Evolutionary conservation across 495 filamentous ascomycete species (phyloP).

Genomic region (Paragyromitra xinjiangensis): DNA sequence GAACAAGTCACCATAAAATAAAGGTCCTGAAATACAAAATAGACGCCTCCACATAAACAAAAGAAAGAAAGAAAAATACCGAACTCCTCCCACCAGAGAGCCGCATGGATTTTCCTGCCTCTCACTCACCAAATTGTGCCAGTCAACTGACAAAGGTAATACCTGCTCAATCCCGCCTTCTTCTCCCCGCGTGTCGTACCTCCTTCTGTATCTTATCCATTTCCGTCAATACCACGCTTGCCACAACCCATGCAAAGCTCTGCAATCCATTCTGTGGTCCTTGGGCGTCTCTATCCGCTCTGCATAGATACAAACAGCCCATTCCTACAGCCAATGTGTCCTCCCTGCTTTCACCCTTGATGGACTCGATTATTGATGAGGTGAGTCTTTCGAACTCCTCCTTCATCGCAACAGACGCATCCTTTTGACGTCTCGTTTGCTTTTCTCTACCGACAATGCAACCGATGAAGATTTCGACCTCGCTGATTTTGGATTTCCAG

Average conservation of each 20-base stretch:
- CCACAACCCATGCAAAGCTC: constrained; percentile 64
- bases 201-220: constrained; percentile 56
- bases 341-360: constrained; percentile 60
- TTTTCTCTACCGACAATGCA: constrained; percentile 72
- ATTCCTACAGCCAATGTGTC: constrained; percentile 63
- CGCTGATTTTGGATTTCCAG: constrained; percentile 65
- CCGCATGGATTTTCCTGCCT: background rate
- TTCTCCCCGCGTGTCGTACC: background rate
- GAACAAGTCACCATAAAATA: background rate
- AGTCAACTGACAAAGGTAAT: background rate
- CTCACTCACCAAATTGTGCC: background rate
- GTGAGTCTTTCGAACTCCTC: constrained; percentile 69
- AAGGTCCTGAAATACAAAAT: background rate
- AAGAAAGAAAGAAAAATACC: background rate
- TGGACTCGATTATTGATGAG: constrained; percentile 61
- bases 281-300: constrained; percentile 53
- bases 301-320: constrained; percentile 63
- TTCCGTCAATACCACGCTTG: constrained; percentile 62
- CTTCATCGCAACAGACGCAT: constrained; percentile 68
- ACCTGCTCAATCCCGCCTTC: constrained; percentile 1
- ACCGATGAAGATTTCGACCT: constrained; percentile 80
- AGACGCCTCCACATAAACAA: background rate
- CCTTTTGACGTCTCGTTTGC: constrained; percentile 70
- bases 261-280: constrained; percentile 57
- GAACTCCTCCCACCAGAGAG: background rate